Conservation (phyloP, 2,329 filamentous ascomycete species). For the Apiospora sp. region DNA sequence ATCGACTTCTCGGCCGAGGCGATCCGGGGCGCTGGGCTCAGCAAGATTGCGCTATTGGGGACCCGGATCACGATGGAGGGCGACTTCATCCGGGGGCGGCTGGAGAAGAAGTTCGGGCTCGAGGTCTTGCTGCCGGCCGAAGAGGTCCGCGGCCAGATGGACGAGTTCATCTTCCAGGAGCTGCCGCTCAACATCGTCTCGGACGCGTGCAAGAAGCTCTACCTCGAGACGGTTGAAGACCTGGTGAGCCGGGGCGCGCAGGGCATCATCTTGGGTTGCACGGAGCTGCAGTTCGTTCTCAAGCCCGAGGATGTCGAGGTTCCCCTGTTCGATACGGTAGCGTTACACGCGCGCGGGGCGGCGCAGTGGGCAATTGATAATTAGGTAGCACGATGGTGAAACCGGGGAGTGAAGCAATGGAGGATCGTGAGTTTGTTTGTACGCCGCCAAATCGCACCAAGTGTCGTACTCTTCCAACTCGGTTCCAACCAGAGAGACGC, state of each 20-base stretch:
- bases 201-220: conserved; percentile 30
- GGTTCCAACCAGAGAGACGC: neutral
- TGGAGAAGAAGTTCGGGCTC: conserved; percentile 26
- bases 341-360: conserved; percentile 16
- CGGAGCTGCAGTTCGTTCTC: conserved; percentile 31
- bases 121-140: conserved; percentile 34
- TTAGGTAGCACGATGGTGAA: neutral
- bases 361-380: conserved; percentile 20
- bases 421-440: neutral
- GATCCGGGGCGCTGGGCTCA: neutral
- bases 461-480: neutral
- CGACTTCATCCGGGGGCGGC: conserved; percentile 34
- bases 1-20: conserved; percentile 30
- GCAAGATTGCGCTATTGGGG: conserved; percentile 31
- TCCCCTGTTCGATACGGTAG: conserved; percentile 21
- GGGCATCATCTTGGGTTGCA: conserved; percentile 36
- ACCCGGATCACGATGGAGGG: conserved; percentile 36
- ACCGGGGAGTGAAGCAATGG: neutral
- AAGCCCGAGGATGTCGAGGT: conserved; percentile 16
- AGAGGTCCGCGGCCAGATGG: conserved; percentile 29
- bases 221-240: conserved; percentile 31
- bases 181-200: conserved; percentile 32
- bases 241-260: conserved; percentile 31
- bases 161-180: conserved; percentile 34
- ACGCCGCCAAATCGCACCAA: neutral